Percentiles rank a stretch among this genome's conserved stretches.
Evolutionary conservation across 768 basidiomycete genomes (phyloP).

Genomic region (Suillus ampliporus): DNA sequence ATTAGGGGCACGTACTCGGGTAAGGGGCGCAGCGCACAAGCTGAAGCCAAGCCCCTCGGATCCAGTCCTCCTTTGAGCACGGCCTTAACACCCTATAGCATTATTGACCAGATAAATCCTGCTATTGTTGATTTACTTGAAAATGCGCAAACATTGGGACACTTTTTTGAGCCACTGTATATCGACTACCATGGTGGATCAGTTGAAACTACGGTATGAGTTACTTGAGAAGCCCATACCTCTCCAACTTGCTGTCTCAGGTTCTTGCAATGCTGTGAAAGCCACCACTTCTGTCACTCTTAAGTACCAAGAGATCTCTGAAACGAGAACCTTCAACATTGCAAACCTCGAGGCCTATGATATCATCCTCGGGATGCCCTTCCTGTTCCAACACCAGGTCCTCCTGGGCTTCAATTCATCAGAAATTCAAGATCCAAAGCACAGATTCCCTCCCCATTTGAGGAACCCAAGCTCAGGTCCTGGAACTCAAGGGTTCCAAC

Average conservation of each 20-base stretch:
- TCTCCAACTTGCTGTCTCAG: constrained; percentile 37
- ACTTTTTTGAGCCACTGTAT: no score
- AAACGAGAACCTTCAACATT: constrained; percentile 44
- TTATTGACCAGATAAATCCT: no score
- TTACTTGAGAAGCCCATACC: constrained; percentile 32
- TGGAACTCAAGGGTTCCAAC: not conserved
- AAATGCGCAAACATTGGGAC: no score
- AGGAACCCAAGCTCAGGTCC: constrained; percentile 13
- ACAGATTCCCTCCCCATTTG: constrained; percentile 17
- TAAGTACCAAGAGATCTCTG: constrained; percentile 23
- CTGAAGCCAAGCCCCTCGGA: no score
- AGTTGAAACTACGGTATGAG: constrained; percentile 26
- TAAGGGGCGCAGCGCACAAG: no score
- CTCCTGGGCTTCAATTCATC: constrained; percentile 34
- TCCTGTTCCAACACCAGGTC: constrained; percentile 39
- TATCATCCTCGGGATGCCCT: constrained; percentile 46
- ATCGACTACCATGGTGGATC: constrained; percentile 35
- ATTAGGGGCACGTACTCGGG: no score
- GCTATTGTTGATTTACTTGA: no score
- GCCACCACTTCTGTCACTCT: constrained; percentile 14
- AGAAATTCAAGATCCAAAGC: constrained; percentile 21
- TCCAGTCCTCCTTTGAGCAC: no score
- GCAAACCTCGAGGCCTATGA: constrained; percentile 46
- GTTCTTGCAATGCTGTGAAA: constrained; percentile 36
- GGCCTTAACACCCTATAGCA: no score